Percentiles rank a stretch among this genome's conserved stretches.
These are phyloP conservation scores for Bombardia bombarda DNA, from an alignment of 495 filamentous ascomycete species.

Conservation along the genomic window DNA sequence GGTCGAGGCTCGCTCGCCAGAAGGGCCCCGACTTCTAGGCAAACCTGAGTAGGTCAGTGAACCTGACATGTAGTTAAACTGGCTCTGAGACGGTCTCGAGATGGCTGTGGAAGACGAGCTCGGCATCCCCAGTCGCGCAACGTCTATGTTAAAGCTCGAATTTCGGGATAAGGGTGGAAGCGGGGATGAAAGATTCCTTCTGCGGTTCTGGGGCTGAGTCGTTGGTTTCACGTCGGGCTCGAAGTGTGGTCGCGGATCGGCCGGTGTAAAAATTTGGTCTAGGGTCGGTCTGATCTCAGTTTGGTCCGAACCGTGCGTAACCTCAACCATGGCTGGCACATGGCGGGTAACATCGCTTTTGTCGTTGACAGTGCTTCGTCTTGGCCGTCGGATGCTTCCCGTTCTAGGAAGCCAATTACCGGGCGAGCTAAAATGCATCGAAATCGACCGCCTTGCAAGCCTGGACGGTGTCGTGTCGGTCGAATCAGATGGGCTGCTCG, in stretches of 20 bases:
- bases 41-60: slow-evolving; percentile 17
- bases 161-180: slow-evolving; percentile 48
- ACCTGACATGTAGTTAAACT: slow-evolving; percentile 19
- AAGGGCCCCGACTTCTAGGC: slow-evolving; percentile 21
- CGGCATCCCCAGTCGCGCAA: slow-evolving; percentile 34
- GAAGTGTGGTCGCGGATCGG: slow-evolving; percentile 8
- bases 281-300: slow-evolving; percentile 12
- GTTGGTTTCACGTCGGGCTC: slow-evolving; percentile 14
- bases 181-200: slow-evolving; percentile 45
- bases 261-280: slow-evolving; percentile 17
- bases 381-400: slow-evolving; percentile 39
- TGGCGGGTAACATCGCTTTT: slow-evolving; percentile 34
- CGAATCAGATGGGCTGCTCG: slow-evolving; percentile 13
- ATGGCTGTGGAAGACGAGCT: slow-evolving; percentile 25
- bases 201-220: slow-evolving; percentile 26
- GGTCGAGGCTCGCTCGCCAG: slow-evolving; percentile 66
- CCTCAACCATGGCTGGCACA: slow-evolving; percentile 33
- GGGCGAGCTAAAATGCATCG: slow-evolving; percentile 46
- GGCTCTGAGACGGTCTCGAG: slow-evolving; percentile 14
- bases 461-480: slow-evolving; percentile 27
- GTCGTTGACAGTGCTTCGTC: slow-evolving; percentile 28
- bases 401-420: slow-evolving; percentile 41
- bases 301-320: slow-evolving; percentile 12
- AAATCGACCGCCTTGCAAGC: slow-evolving; percentile 39
- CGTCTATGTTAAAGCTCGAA: slow-evolving; percentile 50